Percentiles rank a stretch among this genome's conserved stretches.
These are phyloP conservation scores for Iris pallida DNA, from an alignment of 116 monocot species.

Conservation along the genomic window DNA sequence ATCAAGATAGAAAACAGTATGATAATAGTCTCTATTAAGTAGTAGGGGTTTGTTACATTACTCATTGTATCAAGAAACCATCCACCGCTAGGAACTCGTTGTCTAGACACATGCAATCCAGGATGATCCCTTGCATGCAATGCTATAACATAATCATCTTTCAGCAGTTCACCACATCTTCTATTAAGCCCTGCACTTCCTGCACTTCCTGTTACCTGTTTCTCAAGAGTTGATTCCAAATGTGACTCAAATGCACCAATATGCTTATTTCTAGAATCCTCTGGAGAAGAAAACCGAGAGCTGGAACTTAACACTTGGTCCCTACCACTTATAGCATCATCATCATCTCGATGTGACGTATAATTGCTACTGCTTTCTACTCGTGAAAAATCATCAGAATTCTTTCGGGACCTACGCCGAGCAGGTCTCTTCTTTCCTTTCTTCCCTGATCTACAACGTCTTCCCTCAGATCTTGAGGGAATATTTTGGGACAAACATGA, in stretches of 20 bases:
- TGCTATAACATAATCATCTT: constrained; percentile 79
- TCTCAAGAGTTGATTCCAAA: constrained; percentile 53
- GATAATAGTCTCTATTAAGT: no score
- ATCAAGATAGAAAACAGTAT: no score
- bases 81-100: constrained; percentile 72
- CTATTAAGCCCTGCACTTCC: constrained; percentile 11
- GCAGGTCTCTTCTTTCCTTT: constrained; percentile 95
- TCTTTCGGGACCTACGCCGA: constrained; percentile 59
- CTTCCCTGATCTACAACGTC: constrained; percentile 74
- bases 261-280: constrained; percentile 71
- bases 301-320: constrained; percentile 74
- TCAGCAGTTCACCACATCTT: constrained; percentile 53
- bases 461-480: constrained; percentile 56
- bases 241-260: constrained; percentile 46
- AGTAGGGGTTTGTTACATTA: constrained; percentile 79
- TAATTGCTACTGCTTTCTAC: constrained; percentile 60
- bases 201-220: constrained; percentile 13
- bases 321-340: constrained; percentile 54
- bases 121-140: constrained; percentile 52
- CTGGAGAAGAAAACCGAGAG: constrained; percentile 88
- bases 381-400: constrained; percentile 59
- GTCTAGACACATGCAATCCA: constrained; percentile 70
- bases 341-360: constrained; percentile 63
- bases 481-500: constrained; percentile 49
- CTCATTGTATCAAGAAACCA: constrained; percentile 77